Base-by-base conservation (phyloP, 768 basidiomycete species). In the Boletus vermiculosoides region DNA sequence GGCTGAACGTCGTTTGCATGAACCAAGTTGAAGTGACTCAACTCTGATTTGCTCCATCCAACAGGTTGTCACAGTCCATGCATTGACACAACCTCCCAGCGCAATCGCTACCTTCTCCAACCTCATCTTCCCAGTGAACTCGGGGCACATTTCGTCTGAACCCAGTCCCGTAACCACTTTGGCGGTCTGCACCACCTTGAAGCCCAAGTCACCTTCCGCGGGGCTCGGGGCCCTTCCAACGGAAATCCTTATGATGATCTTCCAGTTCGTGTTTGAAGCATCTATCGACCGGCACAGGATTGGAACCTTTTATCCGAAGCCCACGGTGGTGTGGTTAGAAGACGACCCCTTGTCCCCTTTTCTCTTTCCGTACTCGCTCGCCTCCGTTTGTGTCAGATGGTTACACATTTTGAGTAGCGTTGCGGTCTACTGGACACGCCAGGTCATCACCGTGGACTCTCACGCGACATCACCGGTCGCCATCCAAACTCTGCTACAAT, bases 361-460 rank as follows among this genome's bases (percentile, higher is more conserved):
- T 12, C 52, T 55, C 36, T 61, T 54, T 31, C 59, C 52, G 8
- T 60, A 55, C 30, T 47, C 52, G 18, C 42, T 39, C 33, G 60
- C 64, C n/a, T 59, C 54, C 6, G 64, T 65, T 20, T 64, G 64
- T 30, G 18, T 48, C 41, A 49, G 60, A 30, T 64, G 63, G 63
- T 44, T 52, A 5, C 64, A 56, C 31, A 52, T 64, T 13, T 20
- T 65, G 46, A 48, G 48, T 30, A 53, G 23, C 12, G 40, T 54
- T n/a, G 51, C 55, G 9, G 59, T 49, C 22, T 64, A 56, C 52
- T 64, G 63, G 64, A 64, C 63, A 31, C 60, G 64, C 42, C 47
- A 54, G 41, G 50, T 65, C 50, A 30, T 65, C 39, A 63, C 47
- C 30, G 45, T 65, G 28, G 64, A 62, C 41, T 49, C 59, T 34